These are phyloP conservation scores for Gyromitra esculenta DNA, from an alignment of 2,329 filamentous ascomycete genomes.

Conservation along the genomic window DNA sequence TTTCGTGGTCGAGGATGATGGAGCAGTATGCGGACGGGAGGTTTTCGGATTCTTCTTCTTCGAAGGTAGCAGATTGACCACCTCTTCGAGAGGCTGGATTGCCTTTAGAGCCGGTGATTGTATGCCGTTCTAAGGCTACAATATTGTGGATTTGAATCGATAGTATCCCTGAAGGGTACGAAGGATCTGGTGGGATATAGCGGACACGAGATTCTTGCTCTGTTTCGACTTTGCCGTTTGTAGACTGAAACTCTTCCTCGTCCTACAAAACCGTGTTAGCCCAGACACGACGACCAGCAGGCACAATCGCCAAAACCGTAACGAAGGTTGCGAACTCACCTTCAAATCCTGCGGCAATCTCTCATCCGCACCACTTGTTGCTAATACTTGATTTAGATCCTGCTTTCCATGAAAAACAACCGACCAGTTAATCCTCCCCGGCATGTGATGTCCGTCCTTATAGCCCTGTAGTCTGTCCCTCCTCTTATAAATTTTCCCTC, in stretches of 20 bases:
- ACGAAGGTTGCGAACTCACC: constrained; percentile 59
- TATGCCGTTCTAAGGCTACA: constrained; percentile 68
- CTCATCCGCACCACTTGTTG: constrained; percentile 59
- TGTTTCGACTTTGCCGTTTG: constrained; percentile 66
- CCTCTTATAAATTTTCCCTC: constrained; percentile 90
- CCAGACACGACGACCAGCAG: too few relatives aligned
- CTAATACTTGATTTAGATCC: constrained; percentile 76
- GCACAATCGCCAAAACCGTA: too few relatives aligned
- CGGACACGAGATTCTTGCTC: constrained; percentile 75
- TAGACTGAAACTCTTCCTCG: constrained; percentile 70
- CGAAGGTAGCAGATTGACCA: constrained; percentile 62
- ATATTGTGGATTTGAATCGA: constrained; percentile 78
- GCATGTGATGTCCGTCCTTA: constrained; percentile 88
- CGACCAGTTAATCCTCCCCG: constrained; percentile 93
- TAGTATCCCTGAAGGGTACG: constrained; percentile 73
- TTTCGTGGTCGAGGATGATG: constrained; percentile 77
- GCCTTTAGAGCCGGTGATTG: constrained; percentile 78
- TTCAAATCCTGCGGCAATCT: constrained; percentile 74
- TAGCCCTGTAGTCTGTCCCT: constrained; percentile 83
- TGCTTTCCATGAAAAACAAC: constrained; percentile 95
- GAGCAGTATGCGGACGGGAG: constrained; percentile 77
- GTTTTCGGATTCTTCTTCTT: constrained; percentile 70
- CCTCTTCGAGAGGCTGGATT: constrained; percentile 71
- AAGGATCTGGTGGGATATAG: constrained; percentile 72
- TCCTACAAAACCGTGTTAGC: constrained; percentile 68